Evolutionary conservation across 2,329 filamentous ascomycete species (phyloP), one percentile per base, ranked within the genome.

Genomic region (Penicillium hordei): DNA sequence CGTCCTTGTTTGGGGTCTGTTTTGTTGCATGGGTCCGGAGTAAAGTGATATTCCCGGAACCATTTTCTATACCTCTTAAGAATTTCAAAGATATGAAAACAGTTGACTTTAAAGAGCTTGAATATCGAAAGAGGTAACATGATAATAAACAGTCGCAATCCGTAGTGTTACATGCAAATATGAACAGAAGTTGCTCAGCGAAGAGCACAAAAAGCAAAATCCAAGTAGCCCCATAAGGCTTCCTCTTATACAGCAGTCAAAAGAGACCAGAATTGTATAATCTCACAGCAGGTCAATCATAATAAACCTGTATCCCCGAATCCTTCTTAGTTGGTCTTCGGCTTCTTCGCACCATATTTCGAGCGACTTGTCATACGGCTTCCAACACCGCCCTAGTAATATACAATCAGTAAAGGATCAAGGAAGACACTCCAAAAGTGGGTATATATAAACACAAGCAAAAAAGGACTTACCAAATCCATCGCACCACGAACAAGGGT

Each of bases 311-410:
- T 29, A 33, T n/a, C 3, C 15, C 54, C 44, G 15, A 55, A 40
- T 48, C 10, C 48, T 48, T 10, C 43, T 60, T 71, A 82, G 23
- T 88, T 87, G 75, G 87, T 87, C 88, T 97, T 97, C 0, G 94
- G 93, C 82, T 97, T 97, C 87, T 99, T 99, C 49, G 94, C 96
- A 60, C 94, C 94, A 73, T 96, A 99, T 79, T 99, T 99, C 71
- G 92, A 97, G 70, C 94, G 84, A 75, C 90, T 91, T 23, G 88
- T 90, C 70, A 89, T 84, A 67, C 94, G 84, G 75, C 87, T 94
- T 23, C 87, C 88, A 64, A 99, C 94, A 81, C 94, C 94, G 71
- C 91, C 91, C 93, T 97, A 13, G 46, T 23, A 52, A 21, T 58
- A 67, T 51, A 57, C 5, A 53, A 48, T 76, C 65, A 76, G 71